Evolutionary conservation across 225 moss, liverwort and hornwort genomes (phyloP).

Genomic region (Bryoerythrophyllum caledonicum): DNA sequence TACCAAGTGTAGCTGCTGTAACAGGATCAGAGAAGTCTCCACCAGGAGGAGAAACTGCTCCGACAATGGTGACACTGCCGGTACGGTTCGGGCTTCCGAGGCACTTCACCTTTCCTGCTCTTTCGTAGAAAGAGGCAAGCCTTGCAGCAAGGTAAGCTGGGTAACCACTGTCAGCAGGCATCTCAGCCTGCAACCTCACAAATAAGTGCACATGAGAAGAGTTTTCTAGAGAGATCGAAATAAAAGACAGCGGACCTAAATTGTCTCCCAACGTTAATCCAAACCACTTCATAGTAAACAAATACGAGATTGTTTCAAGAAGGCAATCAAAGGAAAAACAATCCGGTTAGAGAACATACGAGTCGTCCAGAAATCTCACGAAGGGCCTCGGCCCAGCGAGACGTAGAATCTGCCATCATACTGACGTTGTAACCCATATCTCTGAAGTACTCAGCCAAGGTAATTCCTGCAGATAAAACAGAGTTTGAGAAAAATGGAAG

Average conservation of each 20-base stretch:
- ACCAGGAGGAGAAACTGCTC: conserved; percentile 98
- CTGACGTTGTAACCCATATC: conserved; percentile 99
- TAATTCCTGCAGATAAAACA: conserved; percentile 66
- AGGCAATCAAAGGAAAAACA: background rate
- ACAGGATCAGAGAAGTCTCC: conserved; percentile 99
- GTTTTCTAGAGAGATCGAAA: too few species aligned
- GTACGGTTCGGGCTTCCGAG: conserved; percentile 90
- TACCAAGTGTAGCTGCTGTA: conserved; percentile 93
- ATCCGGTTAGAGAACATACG: conserved; percentile 38
- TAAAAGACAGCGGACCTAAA: background rate
- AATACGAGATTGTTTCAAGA: background rate
- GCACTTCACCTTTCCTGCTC: conserved; percentile 93
- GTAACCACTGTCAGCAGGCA: conserved; percentile 99
- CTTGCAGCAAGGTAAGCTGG: conserved; percentile 96
- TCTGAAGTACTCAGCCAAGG: conserved; percentile 95
- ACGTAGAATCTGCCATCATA: conserved; percentile 99
- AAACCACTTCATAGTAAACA: background rate
- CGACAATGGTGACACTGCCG: conserved; percentile 93
- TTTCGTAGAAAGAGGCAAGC: conserved; percentile 95
- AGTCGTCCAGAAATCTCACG: conserved; percentile 98
- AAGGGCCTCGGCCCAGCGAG: conserved; percentile 98
- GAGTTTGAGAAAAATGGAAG: background rate
- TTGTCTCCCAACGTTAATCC: background rate
- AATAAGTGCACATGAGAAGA: conserved; percentile 23
- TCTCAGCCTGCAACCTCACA: conserved; percentile 72